Evolutionary conservation across 441 rosid genomes (phyloP).

Genomic region (Capsella rubella): DNA sequence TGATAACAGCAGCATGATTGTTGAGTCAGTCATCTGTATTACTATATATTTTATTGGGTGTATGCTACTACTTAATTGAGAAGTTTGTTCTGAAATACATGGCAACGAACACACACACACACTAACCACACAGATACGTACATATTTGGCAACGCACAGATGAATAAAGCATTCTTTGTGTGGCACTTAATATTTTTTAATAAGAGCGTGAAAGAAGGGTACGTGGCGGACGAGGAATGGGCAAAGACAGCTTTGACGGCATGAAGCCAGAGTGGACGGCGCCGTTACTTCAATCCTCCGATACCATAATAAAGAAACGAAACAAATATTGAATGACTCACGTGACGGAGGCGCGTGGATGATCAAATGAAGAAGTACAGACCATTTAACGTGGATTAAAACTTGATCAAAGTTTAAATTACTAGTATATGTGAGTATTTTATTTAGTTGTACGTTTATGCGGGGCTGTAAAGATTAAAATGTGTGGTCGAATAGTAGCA

Average conservation of each 20-base stretch:
- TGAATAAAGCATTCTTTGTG: constrained; percentile 16
- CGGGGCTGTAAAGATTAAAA: constrained; percentile 41
- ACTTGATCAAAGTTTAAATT: constrained; percentile 3
- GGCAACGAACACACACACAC: constrained; percentile 30
- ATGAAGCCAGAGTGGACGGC: constrained; percentile 45
- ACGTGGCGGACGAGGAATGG: constrained; percentile 36
- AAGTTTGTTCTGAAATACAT: background rate
- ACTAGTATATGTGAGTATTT: background rate
- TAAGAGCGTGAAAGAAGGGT: constrained; percentile 25
- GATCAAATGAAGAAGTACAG: constrained; percentile 19
- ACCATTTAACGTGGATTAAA: constrained; percentile 36
- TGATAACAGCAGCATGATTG: constrained; percentile 12
- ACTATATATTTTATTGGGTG: background rate
- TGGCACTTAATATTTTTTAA: background rate
- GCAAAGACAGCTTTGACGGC: constrained; percentile 45
- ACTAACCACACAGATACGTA: constrained; percentile 16
- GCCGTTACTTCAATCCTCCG: constrained; percentile 46
- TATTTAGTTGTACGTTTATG: constrained; percentile 3
- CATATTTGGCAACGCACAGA: constrained; percentile 26
- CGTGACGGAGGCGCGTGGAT: constrained; percentile 36
- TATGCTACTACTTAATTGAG: constrained; percentile 8
- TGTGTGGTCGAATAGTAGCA: constrained; percentile 17
- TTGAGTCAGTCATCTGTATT: background rate
- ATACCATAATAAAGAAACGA: background rate
- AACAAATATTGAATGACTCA: background rate